These are phyloP conservation scores for Penicillium angulare DNA, from an alignment of 495 filamentous ascomycete genomes.

Conservation along the genomic window DNA sequence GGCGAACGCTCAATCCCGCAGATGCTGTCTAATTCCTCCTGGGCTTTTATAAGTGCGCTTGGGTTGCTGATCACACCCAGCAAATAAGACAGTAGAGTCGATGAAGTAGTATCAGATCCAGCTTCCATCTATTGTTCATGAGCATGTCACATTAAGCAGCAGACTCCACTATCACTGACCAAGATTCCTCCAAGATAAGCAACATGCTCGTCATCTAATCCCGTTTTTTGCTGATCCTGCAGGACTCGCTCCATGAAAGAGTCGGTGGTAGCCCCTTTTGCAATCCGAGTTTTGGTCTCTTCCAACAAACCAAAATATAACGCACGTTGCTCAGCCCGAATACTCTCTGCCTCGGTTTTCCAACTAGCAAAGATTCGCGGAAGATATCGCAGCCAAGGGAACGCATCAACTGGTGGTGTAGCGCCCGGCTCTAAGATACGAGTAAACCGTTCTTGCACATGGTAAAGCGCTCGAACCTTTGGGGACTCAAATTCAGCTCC, in stretches of 20 bases:
- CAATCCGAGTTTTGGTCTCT: not conserved
- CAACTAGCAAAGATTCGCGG: constrained; percentile 1
- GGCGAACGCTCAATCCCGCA: constrained; percentile 23
- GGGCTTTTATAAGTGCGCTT: constrained; percentile 42
- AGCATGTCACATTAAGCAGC: too few species aligned
- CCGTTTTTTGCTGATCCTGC: not conserved
- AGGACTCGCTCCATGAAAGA: not conserved
- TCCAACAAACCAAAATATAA: not conserved
- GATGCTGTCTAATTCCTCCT: constrained; percentile 40
- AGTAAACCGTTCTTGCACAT: not conserved
- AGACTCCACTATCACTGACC: not conserved
- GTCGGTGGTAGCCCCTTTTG: not conserved
- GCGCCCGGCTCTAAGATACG: not conserved
- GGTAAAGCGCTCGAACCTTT: not conserved
- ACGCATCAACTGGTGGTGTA: not conserved
- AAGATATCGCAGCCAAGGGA: not conserved
- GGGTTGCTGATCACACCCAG: constrained; percentile 37
- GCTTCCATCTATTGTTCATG: constrained; percentile 4
- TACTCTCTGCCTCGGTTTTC: not conserved
- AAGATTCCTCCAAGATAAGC: not conserved
- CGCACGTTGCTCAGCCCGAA: not conserved
- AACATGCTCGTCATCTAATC: not conserved
- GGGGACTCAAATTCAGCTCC: not conserved
- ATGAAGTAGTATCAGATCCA: constrained; percentile 1
- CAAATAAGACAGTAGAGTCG: constrained; percentile 21